These are phyloP conservation scores for Daldinia bambusicola DNA, from an alignment of 495 filamentous ascomycete genomes.

Conservation along the genomic window DNA sequence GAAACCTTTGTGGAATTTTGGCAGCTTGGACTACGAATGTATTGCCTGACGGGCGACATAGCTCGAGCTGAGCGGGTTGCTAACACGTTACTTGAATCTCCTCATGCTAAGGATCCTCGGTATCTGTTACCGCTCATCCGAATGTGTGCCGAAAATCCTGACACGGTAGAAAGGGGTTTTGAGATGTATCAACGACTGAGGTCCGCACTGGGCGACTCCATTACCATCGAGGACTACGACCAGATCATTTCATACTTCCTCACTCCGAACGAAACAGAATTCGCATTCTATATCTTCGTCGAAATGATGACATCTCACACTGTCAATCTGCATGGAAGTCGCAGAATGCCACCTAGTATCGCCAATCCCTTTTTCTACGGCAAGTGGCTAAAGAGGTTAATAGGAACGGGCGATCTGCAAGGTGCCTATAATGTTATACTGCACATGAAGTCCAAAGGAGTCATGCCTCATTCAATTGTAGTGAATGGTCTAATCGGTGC, in stretches of 20 bases:
- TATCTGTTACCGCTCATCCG: constrained; percentile 75
- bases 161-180: constrained; percentile 67
- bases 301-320: constrained; percentile 82
- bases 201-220: constrained; percentile 65
- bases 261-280: constrained; percentile 64
- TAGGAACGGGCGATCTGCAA: constrained; percentile 75
- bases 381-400: constrained; percentile 82
- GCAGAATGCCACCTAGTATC: constrained; percentile 66
- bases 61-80: constrained; percentile 72
- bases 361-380: constrained; percentile 84
- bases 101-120: constrained; percentile 61
- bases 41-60: constrained; percentile 66
- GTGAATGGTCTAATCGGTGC: constrained; percentile 80
- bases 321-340: constrained; percentile 53
- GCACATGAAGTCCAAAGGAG: constrained; percentile 71
- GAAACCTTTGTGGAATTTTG: constrained; percentile 67
- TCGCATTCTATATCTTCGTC: constrained; percentile 77
- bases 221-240: constrained; percentile 82
- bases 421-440: constrained; percentile 74
- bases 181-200: constrained; percentile 71
- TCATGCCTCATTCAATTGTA: constrained; percentile 72
- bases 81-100: constrained; percentile 64
- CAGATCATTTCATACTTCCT: constrained; percentile 71
- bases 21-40: constrained; percentile 76
- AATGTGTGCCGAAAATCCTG: constrained; percentile 51